Conservation (phyloP, 805 yeast species). For the Wickerhamomyces silvicola region DNA sequence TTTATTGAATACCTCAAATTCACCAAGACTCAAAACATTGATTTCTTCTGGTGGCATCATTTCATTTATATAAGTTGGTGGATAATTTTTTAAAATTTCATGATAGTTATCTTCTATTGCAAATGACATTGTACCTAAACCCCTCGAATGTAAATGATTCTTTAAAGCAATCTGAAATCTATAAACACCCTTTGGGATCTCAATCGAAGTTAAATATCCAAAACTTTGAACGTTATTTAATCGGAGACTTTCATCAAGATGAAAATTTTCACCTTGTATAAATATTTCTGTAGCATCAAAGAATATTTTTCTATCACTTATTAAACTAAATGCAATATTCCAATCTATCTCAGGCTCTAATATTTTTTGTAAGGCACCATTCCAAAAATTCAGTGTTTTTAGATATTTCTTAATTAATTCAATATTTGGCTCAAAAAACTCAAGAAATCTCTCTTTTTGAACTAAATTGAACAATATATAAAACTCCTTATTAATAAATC, state of each 20-base stretch:
- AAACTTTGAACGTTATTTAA: constrained; percentile 7
- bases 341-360: constrained; percentile 28
- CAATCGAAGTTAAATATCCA: constrained; percentile 4
- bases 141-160: constrained; percentile 18
- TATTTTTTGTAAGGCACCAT: constrained; percentile 32
- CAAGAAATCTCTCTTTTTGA: constrained; percentile 33
- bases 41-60: constrained; percentile 47
- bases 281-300: constrained; percentile 39
- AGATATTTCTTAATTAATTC: constrained; percentile 2
- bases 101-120: constrained; percentile 31
- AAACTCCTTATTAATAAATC: constrained; percentile 35
- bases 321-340: constrained; percentile 44
- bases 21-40: constrained; percentile 45
- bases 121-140: constrained; percentile 54
- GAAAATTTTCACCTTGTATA: constrained; percentile 13
- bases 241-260: no score
- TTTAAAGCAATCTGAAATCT: constrained; percentile 15
- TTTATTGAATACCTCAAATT: constrained; percentile 28
- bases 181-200: constrained; percentile 14
- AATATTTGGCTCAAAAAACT: constrained; percentile 8
- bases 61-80: constrained; percentile 52
- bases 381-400: constrained; percentile 24
- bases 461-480: constrained; percentile 45
- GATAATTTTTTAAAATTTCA: constrained; percentile 31
- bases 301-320: constrained; percentile 46